Evolutionary conservation across 2,329 filamentous ascomycete genomes (phyloP).

Genomic region (Cercospora janseana): DNA sequence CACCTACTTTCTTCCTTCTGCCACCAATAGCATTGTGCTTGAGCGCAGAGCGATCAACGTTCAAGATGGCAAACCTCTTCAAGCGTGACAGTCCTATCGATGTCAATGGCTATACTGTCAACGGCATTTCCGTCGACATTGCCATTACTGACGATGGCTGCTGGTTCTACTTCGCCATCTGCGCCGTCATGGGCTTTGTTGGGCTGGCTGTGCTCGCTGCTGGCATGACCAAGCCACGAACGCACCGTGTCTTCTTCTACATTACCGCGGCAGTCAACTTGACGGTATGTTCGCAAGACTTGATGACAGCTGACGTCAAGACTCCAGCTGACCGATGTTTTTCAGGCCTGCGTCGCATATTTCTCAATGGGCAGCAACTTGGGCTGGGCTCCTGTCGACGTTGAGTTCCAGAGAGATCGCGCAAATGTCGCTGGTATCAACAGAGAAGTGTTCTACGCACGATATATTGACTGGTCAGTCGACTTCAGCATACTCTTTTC

Average conservation of each 20-base stretch:
- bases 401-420: slow-evolving; percentile 52
- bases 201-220: slow-evolving; percentile 41
- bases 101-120: slow-evolving; percentile 44
- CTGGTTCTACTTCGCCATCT: slow-evolving; percentile 62
- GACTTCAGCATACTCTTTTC: too few relatives aligned
- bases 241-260: slow-evolving; percentile 59
- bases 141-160: slow-evolving; percentile 60
- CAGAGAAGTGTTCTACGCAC: slow-evolving; percentile 61
- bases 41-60: not conserved
- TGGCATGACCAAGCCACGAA: slow-evolving; percentile 41
- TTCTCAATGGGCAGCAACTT: slow-evolving; percentile 62
- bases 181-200: slow-evolving; percentile 58
- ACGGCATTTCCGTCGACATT: slow-evolving; percentile 53
- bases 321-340: not conserved
- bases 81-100: slow-evolving; percentile 18
- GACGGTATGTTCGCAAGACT: slow-evolving; percentile 34
- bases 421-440: slow-evolving; percentile 49
- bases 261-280: slow-evolving; percentile 57
- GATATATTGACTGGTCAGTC: slow-evolving; percentile 59
- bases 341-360: slow-evolving; percentile 56
- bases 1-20: not conserved
- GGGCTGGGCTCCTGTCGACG: slow-evolving; percentile 58
- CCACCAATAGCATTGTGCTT: not conserved
- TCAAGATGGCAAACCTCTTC: slow-evolving; percentile 15
- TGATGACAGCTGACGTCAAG: not conserved